Evolutionary conservation across 2,329 filamentous ascomycete species (phyloP), one percentile per base, ranked within the genome.

Genomic region (Xylariaceae sp.): DNA sequence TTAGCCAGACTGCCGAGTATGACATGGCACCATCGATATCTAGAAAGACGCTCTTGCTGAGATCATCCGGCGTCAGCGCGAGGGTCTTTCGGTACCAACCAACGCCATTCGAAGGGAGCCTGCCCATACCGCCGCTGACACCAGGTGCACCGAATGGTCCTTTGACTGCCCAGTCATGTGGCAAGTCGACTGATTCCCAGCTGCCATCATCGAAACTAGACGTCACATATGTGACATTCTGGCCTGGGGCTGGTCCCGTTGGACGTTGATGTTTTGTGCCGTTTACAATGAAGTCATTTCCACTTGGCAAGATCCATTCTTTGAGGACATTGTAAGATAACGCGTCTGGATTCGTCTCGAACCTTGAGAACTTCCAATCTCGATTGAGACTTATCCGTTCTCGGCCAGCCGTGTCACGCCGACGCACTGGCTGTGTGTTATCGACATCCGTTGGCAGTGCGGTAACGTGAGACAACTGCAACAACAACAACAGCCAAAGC

Each of bases 1-100:
- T 80, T 11, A 80, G 60, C 76, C 76, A 80, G 3, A 79, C 75
- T n/a, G 71, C 71, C 1, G 76, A 68, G 53, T 78, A 78, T 0
- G 76, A 74, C 75, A 78, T 78, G 44, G 76, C 77, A 2, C 77
- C 77, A 50, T 79, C 77, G 17, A 80, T 54, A 16, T 65, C 63
- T 7, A 65, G 36, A 45, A 58, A 65, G 16, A 65, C 47, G 4
- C 45, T 57, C 46, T 61, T 65, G 13, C 33, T 54, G 1, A 52
- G 36, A 22, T 64, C 63, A 13, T 50, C 40, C 7, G 49, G 31
- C 2, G 51, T 34, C 13, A 63, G 19, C 0, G 61, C 58, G 1
- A 81, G 9, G 2, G 62, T 73, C 28, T 71, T 68, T 4, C 78
- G 74, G 56, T 81, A 81, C 78, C 77, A 65, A 18, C 57, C 78